Conservation (phyloP, 345 rosid genomes). For the Noccaea caerulescens region DNA sequence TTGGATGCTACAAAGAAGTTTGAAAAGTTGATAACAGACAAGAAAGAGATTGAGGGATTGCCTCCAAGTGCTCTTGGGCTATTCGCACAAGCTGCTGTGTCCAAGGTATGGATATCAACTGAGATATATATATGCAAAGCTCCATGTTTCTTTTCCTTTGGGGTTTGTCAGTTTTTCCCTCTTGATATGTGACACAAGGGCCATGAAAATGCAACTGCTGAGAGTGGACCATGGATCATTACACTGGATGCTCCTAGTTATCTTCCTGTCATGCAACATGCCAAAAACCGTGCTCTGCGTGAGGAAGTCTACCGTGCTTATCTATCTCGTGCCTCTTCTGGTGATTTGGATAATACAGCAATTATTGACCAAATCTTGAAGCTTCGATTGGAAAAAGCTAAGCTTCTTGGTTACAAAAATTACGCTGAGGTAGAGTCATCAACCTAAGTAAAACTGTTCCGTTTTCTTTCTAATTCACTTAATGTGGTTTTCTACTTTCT, state of each 20-base stretch:
- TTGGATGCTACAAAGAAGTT: slow-evolving; percentile 89
- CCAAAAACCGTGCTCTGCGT: slow-evolving; percentile 73
- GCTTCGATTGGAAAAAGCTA: slow-evolving; percentile 82
- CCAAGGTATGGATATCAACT: slow-evolving; percentile 58
- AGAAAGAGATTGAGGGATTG: slow-evolving; percentile 81
- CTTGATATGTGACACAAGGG: slow-evolving; percentile 54
- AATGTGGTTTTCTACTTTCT: slow-evolving; percentile 33
- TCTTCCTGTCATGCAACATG: slow-evolving; percentile 87
- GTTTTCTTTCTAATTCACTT: slow-evolving; percentile 23
- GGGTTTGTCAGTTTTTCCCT: background rate
- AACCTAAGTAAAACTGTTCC: slow-evolving; percentile 13
- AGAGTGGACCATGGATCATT: slow-evolving; percentile 86
- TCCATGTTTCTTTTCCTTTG: background rate
- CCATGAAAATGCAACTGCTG: slow-evolving; percentile 78
- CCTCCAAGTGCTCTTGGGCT: slow-evolving; percentile 81
- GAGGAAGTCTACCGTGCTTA: slow-evolving; percentile 83
- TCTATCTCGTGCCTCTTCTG: slow-evolving; percentile 74
- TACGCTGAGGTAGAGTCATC: slow-evolving; percentile 74
- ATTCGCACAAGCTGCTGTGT: slow-evolving; percentile 85
- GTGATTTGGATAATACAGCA: slow-evolving; percentile 74
- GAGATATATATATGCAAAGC: background rate
- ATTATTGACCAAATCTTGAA: slow-evolving; percentile 74
- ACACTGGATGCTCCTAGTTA: slow-evolving; percentile 83
- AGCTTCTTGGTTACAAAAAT: slow-evolving; percentile 74
- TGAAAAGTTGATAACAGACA: slow-evolving; percentile 77